Evolutionary conservation across 148 eudicot genomes (phyloP).

Genomic region (Vaccinium darrowii): DNA sequence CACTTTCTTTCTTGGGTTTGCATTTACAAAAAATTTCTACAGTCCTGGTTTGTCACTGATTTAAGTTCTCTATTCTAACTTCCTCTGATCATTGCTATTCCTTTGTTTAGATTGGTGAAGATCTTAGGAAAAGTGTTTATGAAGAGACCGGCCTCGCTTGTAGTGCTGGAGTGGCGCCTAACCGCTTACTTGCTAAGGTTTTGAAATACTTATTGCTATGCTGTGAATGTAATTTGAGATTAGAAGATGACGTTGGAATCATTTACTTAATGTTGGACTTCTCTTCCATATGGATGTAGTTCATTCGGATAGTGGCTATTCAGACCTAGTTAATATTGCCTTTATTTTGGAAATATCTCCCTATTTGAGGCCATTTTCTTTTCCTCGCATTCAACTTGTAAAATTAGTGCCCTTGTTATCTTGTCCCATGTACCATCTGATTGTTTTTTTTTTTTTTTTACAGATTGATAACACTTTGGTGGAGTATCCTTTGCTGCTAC

Average conservation of each 20-base stretch:
- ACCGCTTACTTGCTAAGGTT: slow-evolving; percentile 96
- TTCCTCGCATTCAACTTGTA: no score
- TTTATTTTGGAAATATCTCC: no score
- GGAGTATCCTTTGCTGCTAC: no score
- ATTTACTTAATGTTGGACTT: not conserved
- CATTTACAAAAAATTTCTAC: not conserved
- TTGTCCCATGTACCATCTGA: no score
- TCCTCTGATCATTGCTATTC: slow-evolving; percentile 10
- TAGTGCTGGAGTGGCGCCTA: slow-evolving; percentile 96
- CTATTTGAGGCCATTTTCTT: no score
- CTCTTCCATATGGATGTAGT: no score
- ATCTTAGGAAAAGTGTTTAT: slow-evolving; percentile 67
- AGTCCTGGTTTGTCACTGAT: not conserved
- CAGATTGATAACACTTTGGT: no score
- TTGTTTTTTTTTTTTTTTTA: no score
- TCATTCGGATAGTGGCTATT: no score
- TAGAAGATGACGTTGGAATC: not conserved
- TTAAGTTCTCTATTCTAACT: slow-evolving; percentile 1
- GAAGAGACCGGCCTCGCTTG: slow-evolving; percentile 94
- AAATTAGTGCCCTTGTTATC: no score
- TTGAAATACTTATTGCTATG: not conserved
- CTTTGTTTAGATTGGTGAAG: slow-evolving; percentile 75
- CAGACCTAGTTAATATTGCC: no score
- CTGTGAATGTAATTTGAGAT: not conserved
- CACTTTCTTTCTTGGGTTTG: not conserved